Conservation (phyloP, 495 filamentous ascomycete species). For the Venustampulla echinocandica region DNA sequence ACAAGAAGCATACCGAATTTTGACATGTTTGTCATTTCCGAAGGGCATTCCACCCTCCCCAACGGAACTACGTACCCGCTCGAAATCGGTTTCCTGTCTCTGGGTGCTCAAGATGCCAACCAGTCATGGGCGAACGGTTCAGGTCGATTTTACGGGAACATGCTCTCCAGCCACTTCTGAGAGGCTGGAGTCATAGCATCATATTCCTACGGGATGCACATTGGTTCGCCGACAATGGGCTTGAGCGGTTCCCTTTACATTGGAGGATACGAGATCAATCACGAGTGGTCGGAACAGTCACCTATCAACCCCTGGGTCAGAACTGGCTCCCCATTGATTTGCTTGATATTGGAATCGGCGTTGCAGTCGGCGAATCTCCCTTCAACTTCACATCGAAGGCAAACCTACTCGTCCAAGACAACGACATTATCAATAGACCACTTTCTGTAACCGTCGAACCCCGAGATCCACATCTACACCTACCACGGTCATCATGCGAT, state of each 20-base stretch:
- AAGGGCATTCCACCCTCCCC: constrained; percentile 16
- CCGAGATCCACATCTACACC: constrained; percentile 34
- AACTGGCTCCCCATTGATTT: constrained; percentile 15
- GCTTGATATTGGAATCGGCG: constrained; percentile 31
- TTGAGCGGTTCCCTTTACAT: constrained; percentile 37
- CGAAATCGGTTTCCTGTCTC: constrained; percentile 25
- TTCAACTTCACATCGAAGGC: constrained; percentile 25
- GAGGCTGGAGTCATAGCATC: constrained; percentile 33
- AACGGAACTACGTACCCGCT: constrained; percentile 28
- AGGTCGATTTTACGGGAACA: constrained; percentile 24
- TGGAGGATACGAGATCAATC: constrained; percentile 44
- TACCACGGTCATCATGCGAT: constrained; percentile 36
- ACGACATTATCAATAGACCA: constrained; percentile 22
- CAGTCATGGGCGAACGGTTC: constrained; percentile 24
- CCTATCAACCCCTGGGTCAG: constrained; percentile 9
- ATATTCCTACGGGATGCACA: constrained; percentile 45
- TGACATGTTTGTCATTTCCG: constrained; percentile 13
- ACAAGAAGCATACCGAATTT: constrained; percentile 1
- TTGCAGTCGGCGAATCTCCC: constrained; percentile 29
- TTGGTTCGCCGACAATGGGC: constrained; percentile 35
- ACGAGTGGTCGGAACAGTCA: constrained; percentile 15
- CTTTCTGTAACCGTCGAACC: constrained; percentile 26
- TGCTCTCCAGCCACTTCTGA: constrained; percentile 25
- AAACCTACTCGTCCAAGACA: constrained; percentile 30
- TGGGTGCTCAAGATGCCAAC: constrained; percentile 28